Conservation (phyloP, 2,329 filamentous ascomycete species). For the Epichloe festucae region DNA sequence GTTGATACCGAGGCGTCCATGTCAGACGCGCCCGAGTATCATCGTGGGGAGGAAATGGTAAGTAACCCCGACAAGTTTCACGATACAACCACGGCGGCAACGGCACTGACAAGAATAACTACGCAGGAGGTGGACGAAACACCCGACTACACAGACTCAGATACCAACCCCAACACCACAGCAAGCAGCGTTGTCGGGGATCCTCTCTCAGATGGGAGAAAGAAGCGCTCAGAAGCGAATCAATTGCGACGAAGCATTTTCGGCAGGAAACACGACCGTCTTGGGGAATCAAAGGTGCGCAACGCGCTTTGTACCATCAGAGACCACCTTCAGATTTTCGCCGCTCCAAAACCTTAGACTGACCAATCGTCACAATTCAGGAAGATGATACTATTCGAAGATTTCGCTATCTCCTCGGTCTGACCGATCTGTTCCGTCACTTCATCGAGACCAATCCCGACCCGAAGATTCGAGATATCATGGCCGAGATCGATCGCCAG, state of each 20-base stretch:
- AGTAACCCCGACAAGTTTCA: conserved; percentile 8
- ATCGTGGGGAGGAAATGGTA: conserved; percentile 38
- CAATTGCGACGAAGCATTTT: conserved; percentile 85
- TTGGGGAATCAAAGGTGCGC: conserved; percentile 81
- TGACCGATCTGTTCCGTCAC: conserved; percentile 95
- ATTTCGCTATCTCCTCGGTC: conserved; percentile 85
- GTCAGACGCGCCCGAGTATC: conserved; percentile 42
- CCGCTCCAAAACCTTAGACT: background rate
- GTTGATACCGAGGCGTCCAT: conserved; percentile 50
- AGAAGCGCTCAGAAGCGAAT: conserved; percentile 73
- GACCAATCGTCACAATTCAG: conserved; percentile 28
- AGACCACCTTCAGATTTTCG: background rate
- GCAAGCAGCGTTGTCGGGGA: conserved; percentile 83
- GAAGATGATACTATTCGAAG: conserved; percentile 91
- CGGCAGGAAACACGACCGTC: conserved; percentile 82
- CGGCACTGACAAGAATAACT: background rate
- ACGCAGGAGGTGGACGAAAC: conserved; percentile 50
- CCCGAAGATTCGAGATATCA: conserved; percentile 85
- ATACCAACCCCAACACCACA: conserved; percentile 54
- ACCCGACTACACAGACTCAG: conserved; percentile 52
- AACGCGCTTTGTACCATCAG: conserved; percentile 4
- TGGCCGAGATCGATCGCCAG: conserved; percentile 87
- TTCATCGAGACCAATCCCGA: conserved; percentile 98
- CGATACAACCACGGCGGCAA: background rate
- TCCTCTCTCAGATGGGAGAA: conserved; percentile 59